Percentiles rank a stretch among this genome's conserved stretches.
Evolutionary conservation across 257 asterid genomes (phyloP).

Genomic region (Gentiana macrophylla): DNA sequence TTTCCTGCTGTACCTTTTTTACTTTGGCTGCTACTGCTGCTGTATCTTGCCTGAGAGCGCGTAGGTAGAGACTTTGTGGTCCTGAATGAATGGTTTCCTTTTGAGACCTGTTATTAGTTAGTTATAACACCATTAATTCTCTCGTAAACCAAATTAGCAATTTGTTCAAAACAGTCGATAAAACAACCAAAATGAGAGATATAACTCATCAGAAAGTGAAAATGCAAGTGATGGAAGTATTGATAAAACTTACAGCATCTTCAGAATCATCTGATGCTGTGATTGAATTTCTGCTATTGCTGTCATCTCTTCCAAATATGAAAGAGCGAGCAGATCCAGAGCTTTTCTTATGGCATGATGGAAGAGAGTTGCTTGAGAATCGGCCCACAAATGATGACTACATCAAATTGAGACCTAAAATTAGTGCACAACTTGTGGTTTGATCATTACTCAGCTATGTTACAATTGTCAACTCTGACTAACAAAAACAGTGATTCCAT

Average conservation of each 20-base stretch:
- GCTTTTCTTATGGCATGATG: conserved; percentile 62
- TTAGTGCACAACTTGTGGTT: not conserved
- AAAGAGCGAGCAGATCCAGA: conserved; percentile 56
- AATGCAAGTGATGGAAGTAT: not conserved
- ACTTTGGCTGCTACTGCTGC: conserved; percentile 4
- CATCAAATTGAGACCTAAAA: conserved; percentile 10
- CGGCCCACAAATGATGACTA: conserved; percentile 92
- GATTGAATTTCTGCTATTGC: conserved; percentile 71
- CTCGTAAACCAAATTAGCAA: too few relatives aligned
- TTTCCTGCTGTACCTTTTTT: conserved; percentile 8
- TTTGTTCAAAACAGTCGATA: too few relatives aligned
- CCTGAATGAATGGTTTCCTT: conserved; percentile 14
- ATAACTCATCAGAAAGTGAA: not conserved
- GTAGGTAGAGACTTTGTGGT: conserved; percentile 11
- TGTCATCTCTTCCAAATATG: conserved; percentile 87
- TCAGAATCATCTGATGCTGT: conserved; percentile 53
- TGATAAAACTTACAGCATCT: conserved; percentile 39
- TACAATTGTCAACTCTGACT: not conserved
- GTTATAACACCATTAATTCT: too few relatives aligned
- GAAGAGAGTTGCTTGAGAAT: conserved; percentile 36
- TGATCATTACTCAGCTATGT: not conserved
- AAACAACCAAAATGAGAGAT: too few relatives aligned
- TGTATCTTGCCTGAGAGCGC: conserved; percentile 17
- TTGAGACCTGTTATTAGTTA: conserved; percentile 12
- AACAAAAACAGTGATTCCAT: not conserved